phyloP scores from a whole-genome alignment of 2,329 filamentous ascomycete species.

The Colletotrichum sublineola region DNA sequence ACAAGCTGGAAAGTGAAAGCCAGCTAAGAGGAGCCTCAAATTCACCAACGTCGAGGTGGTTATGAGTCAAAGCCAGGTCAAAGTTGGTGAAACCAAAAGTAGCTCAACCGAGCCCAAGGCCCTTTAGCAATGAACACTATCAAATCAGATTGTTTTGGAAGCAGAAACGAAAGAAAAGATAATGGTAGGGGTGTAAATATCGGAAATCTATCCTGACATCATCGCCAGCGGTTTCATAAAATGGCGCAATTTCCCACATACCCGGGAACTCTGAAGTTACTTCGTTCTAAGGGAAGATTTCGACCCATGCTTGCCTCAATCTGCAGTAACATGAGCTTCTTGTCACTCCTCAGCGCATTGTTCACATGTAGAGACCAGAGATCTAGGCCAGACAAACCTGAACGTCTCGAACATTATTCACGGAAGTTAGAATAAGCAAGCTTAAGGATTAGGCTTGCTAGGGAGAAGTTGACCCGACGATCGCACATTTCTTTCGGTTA shows the following conservation, averaged over 20 bases:
- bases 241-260: neutral
- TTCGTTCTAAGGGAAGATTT: neutral
- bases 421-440: accelerated
- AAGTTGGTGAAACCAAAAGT: neutral
- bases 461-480: accelerated
- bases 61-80: neutral
- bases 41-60: neutral
- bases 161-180: neutral
- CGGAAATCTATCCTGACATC: neutral
- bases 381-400: neutral
- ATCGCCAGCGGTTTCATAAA: neutral
- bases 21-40: neutral
- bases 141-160: neutral
- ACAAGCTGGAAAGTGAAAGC: neutral
- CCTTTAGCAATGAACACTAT: neutral
- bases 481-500: constrained; percentile 47
- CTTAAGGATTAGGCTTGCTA: constrained; percentile 69
- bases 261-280: neutral
- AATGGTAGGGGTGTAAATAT: neutral
- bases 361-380: neutral
- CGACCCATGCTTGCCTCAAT: neutral
- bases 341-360: neutral
- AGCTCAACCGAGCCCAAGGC: neutral
- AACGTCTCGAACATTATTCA: neutral
- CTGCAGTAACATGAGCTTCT: neutral